A percentile compares a stretch with the other conserved stretches of the same genome.
Evolutionary conservation across 2,329 filamentous ascomycete species (phyloP).

Genomic region (Aspergillus sojae): DNA sequence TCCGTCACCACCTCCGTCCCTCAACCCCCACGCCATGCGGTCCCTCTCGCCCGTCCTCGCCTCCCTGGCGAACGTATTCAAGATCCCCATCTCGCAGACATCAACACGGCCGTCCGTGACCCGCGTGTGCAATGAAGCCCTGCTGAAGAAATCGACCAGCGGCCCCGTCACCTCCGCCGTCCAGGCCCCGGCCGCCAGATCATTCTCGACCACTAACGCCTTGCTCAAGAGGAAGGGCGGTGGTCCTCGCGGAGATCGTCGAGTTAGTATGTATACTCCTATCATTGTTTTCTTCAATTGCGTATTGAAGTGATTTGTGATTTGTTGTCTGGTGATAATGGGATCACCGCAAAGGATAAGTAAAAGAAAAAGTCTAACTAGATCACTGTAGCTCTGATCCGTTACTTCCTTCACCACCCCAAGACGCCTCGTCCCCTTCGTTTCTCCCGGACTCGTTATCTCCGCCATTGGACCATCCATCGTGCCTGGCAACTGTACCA

Average conservation of each 20-base stretch:
- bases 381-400: slow-evolving; percentile 58
- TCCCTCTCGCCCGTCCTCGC: slow-evolving; percentile 45
- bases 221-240: slow-evolving; percentile 44
- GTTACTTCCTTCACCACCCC: slow-evolving; percentile 71
- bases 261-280: slow-evolving; percentile 46
- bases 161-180: slow-evolving; percentile 28
- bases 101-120: slow-evolving; percentile 29
- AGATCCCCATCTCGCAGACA: slow-evolving; percentile 42
- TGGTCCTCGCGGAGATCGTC: slow-evolving; percentile 36
- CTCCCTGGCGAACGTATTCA: slow-evolving; percentile 49
- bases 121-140: slow-evolving; percentile 24
- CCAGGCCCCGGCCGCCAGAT: slow-evolving; percentile 23
- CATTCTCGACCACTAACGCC: slow-evolving; percentile 45
- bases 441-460: slow-evolving; percentile 81
- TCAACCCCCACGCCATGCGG: slow-evolving; percentile 30
- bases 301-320: background rate
- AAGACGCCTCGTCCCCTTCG: slow-evolving; percentile 75
- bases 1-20: slow-evolving; percentile 14
- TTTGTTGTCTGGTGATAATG: background rate
- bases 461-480: slow-evolving; percentile 99
- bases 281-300: background rate
- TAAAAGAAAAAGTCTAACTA: slow-evolving; percentile 16
- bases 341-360: background rate
- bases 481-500: slow-evolving; percentile 87
- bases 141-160: slow-evolving; percentile 17